These are phyloP conservation scores for Calycina herbarum DNA, from an alignment of 2,329 filamentous ascomycete species.

Conservation along the genomic window DNA sequence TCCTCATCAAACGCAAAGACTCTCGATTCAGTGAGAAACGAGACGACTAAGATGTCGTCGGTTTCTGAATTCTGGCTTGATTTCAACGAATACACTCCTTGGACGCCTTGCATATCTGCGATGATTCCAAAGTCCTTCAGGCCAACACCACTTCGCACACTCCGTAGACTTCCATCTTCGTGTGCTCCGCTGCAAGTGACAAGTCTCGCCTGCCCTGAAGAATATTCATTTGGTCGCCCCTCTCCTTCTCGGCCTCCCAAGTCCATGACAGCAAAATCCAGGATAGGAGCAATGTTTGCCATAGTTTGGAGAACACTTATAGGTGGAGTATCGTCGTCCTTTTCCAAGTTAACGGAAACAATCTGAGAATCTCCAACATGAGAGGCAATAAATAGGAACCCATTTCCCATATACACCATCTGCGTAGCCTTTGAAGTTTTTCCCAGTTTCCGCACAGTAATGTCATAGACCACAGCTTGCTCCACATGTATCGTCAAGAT, in stretches of 20 bases:
- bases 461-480: slow-evolving; percentile 66
- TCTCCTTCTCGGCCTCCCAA: slow-evolving; percentile 84
- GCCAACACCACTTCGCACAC: slow-evolving; percentile 89
- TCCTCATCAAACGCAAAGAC: slow-evolving; percentile 73
- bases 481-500: slow-evolving; percentile 76
- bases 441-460: slow-evolving; percentile 67
- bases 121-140: slow-evolving; percentile 84
- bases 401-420: slow-evolving; percentile 74
- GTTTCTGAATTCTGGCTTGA: slow-evolving; percentile 49
- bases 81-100: slow-evolving; percentile 69
- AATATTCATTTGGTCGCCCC: slow-evolving; percentile 82
- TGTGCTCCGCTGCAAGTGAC: slow-evolving; percentile 91
- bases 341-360: slow-evolving; percentile 58
- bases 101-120: slow-evolving; percentile 73
- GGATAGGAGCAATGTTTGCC: slow-evolving; percentile 82
- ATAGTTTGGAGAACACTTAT: slow-evolving; percentile 72
- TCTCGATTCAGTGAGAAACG: slow-evolving; percentile 80
- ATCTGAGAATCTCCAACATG: slow-evolving; percentile 92
- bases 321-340: slow-evolving; percentile 31
- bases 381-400: slow-evolving; percentile 81
- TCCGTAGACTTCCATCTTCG: slow-evolving; percentile 83
- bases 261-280: slow-evolving; percentile 96
- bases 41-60: slow-evolving; percentile 73
- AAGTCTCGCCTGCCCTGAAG: slow-evolving; percentile 89
- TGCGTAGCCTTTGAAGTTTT: slow-evolving; percentile 73